Conservation (phyloP, 169 alveolate genomes). For the Plasmodium knowlesi region DNA sequence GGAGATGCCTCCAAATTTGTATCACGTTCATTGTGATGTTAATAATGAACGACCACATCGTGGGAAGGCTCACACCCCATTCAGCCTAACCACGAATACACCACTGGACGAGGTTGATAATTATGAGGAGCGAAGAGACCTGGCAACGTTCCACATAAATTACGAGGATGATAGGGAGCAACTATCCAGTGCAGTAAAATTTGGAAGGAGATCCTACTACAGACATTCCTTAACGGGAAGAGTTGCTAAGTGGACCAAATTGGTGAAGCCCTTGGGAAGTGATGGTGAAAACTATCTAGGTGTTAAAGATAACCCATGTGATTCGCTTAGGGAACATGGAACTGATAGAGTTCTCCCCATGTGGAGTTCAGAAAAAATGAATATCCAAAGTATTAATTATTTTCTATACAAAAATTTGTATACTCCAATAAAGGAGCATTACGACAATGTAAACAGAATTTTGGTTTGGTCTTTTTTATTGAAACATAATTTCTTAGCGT, state of each 20-base stretch:
- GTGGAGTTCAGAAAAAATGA: not conserved
- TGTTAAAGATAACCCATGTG: not conserved
- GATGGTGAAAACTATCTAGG: not conserved
- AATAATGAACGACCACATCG: not conserved
- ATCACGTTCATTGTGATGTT: not conserved
- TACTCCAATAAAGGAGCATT: constrained; percentile 35
- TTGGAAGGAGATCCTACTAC: not conserved
- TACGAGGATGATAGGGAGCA: not conserved
- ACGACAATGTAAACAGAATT: constrained; percentile 11
- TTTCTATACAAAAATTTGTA: constrained; percentile 28
- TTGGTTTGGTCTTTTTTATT: constrained; percentile 17
- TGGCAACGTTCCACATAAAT: not conserved
- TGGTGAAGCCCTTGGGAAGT: not conserved
- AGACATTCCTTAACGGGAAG: not conserved
- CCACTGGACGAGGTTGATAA: not conserved
- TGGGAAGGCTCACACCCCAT: not conserved
- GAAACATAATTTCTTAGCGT: constrained; percentile 9
- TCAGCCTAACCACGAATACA: not conserved
- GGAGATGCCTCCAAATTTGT: not conserved
- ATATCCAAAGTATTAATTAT: constrained; percentile 24
- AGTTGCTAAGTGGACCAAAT: not conserved
- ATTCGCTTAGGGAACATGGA: not conserved
- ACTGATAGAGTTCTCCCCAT: not conserved
- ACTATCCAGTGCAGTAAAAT: not conserved
- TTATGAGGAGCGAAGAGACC: not conserved